These are phyloP conservation scores for Chalaropsis thielavioides DNA, from an alignment of 2,329 filamentous ascomycete genomes.

Conservation along the genomic window DNA sequence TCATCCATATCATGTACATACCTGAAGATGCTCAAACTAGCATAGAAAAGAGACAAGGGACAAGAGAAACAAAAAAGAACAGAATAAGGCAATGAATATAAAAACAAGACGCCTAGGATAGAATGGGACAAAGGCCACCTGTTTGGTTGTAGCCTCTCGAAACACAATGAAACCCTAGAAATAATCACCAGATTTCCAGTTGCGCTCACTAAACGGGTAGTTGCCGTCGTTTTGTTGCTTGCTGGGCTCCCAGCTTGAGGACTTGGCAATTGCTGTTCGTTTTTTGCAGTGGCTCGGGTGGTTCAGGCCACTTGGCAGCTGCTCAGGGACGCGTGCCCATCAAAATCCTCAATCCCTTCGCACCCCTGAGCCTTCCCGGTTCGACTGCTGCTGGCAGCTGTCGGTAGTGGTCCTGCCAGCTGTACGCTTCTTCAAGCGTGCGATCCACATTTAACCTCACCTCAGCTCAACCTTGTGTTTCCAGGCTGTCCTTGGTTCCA, in stretches of 20 bases:
- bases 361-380: not conserved
- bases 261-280: not conserved
- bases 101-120: slow-evolving; percentile 18
- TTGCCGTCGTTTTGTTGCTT: not conserved
- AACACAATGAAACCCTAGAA: slow-evolving; percentile 17
- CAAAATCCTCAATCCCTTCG: not conserved
- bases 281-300: not conserved
- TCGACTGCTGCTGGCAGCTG: not conserved
- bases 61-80: slow-evolving; percentile 18
- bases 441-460: slow-evolving; percentile 10
- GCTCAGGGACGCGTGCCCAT: slow-evolving; percentile 7
- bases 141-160: slow-evolving; percentile 16
- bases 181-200: slow-evolving; percentile 7
- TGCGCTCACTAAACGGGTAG: not conserved
- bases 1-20: no score
- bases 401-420: not conserved
- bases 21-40: no score
- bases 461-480: not conserved
- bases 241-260: not conserved
- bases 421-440: not conserved
- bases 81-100: slow-evolving; percentile 6
- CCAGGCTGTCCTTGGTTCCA: not conserved
- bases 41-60: not conserved
- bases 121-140: slow-evolving; percentile 18
- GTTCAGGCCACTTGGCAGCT: slow-evolving; percentile 17